phyloP scores from a whole-genome alignment of 73 alveolate species.

The Effrenium voratum region DNA sequence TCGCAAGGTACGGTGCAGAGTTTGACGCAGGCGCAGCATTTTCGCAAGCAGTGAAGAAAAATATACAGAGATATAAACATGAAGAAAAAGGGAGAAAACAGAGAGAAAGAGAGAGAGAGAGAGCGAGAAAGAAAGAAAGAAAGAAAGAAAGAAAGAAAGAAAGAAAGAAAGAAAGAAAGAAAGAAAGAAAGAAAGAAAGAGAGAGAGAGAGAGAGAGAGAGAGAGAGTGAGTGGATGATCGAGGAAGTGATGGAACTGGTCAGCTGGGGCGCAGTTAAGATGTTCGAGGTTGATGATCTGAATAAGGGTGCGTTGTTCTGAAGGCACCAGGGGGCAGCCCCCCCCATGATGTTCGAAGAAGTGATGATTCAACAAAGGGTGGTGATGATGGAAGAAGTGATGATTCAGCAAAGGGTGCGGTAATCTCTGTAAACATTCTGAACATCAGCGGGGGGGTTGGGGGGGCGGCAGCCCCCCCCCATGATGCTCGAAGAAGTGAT shows the following conservation, averaged over 20 bases:
- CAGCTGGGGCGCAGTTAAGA: not conserved
- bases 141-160: not conserved
- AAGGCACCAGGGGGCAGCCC: too few species aligned
- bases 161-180: not conserved
- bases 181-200: not conserved
- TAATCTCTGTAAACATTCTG: not conserved
- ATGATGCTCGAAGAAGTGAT: not conserved
- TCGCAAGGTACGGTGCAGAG: too few species aligned
- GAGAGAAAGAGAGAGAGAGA: not conserved
- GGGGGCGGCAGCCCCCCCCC: not conserved
- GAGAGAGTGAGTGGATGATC: not conserved
- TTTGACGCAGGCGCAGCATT: too few species aligned
- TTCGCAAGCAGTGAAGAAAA: too few species aligned
- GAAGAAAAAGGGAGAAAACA: not conserved
- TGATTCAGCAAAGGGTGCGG: too few species aligned
- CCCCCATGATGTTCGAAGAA: too few species aligned
- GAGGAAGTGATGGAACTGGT: not conserved
- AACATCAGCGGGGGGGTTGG: not conserved
- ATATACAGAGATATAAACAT: not conserved
- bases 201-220: not conserved
- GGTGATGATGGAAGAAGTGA: too few species aligned
- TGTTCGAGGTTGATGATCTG: too few species aligned
- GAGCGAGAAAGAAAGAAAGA: not conserved
- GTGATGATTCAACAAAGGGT: too few species aligned
- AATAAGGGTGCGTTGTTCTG: too few species aligned